Evolutionary conservation across 768 basidiomycete genomes (phyloP).

Genomic region (Leucocoprinus leucothites): DNA sequence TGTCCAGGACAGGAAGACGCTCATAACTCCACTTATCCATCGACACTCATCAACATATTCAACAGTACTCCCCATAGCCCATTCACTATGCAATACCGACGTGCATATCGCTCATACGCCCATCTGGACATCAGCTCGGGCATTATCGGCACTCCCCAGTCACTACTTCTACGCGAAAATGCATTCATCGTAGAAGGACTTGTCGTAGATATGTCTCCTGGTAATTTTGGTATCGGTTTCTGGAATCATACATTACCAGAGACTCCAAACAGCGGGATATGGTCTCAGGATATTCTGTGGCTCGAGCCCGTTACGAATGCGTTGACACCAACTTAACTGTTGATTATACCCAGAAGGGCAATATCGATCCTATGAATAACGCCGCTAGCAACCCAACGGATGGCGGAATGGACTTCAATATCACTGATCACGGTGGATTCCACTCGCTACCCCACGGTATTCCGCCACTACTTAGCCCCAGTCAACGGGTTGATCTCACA

Average conservation of each 20-base stretch:
- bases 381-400: too few species aligned
- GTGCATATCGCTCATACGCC: slow-evolving; percentile 12
- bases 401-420: too few species aligned
- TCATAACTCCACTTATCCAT: slow-evolving; percentile 14
- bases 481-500: neutral
- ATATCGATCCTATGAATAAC: too few species aligned
- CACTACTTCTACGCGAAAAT: slow-evolving; percentile 16
- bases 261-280: slow-evolving; percentile 9
- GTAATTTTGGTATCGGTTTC: slow-evolving; percentile 11
- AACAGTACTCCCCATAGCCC: slow-evolving; percentile 19
- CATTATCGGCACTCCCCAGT: neutral
- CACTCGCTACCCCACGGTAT: slow-evolving; percentile 11
- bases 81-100: slow-evolving; percentile 20
- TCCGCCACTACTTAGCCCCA: slow-evolving; percentile 6
- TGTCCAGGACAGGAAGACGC: slow-evolving; percentile 10
- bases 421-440: slow-evolving; percentile 18
- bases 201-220: slow-evolving; percentile 16
- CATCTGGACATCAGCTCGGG: neutral
- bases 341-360: slow-evolving; percentile 13
- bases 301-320: slow-evolving; percentile 20
- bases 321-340: slow-evolving; percentile 22
- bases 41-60: slow-evolving; percentile 15
- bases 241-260: slow-evolving; percentile 3
- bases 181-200: slow-evolving; percentile 18
- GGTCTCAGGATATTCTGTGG: slow-evolving; percentile 22